phyloP scores from a whole-genome alignment of 129 eudicot genomes.

The Centrapalus pauciflorus region DNA sequence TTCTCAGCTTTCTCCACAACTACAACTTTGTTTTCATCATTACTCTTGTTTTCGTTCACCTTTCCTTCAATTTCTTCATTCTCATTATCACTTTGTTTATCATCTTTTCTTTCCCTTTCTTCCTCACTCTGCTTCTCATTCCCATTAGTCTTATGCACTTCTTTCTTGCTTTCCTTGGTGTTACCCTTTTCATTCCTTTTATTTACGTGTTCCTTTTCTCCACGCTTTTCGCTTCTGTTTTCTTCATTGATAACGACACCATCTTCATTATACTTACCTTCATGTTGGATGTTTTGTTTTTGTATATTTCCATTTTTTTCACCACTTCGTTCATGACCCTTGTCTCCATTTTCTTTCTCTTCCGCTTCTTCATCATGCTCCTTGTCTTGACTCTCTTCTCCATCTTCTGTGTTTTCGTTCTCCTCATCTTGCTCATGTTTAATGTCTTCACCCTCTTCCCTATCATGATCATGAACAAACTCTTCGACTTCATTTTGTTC shows the following conservation, averaged over 20 bases:
- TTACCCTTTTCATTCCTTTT: not conserved
- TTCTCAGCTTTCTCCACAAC: not conserved
- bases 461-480: constrained; percentile 22
- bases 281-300: not conserved
- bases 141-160: not conserved
- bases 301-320: not conserved
- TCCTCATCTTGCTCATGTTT: constrained; percentile 23
- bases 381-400: constrained; percentile 12
- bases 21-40: not conserved
- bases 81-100: constrained; percentile 1
- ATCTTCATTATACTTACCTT: not conserved
- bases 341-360: not conserved
- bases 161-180: not conserved
- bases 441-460: not conserved
- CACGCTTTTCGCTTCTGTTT: not conserved
- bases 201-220: constrained; percentile 3
- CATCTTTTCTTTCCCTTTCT: not conserved
- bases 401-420: constrained; percentile 14
- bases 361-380: constrained; percentile 20
- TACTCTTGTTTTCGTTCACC: constrained; percentile 4
- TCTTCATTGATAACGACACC: constrained; percentile 10
- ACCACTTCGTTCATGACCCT: not conserved
- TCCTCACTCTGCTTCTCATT: not conserved
- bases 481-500: constrained; percentile 38
- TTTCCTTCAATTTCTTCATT: not conserved